Conservation (phyloP, 495 filamentous ascomycete genomes). For the Aspergillus taichungensis region DNA sequence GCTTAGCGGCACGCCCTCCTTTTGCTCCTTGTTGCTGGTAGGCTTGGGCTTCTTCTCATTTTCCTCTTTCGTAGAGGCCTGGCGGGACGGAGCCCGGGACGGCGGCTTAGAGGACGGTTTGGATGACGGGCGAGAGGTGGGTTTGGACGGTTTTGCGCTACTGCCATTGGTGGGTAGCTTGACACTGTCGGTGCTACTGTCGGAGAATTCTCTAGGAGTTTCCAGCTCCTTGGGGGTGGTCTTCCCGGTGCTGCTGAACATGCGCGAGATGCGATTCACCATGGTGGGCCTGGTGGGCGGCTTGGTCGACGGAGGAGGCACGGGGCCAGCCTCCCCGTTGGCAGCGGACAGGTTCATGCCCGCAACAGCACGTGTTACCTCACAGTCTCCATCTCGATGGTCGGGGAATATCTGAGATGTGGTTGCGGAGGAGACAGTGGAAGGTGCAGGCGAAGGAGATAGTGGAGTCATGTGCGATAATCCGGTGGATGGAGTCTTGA, state of each 20-base stretch:
- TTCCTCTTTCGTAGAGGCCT: constrained; percentile 33
- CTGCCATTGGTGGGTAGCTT: constrained; percentile 20
- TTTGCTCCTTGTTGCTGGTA: constrained; percentile 29
- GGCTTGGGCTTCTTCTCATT: constrained; percentile 27
- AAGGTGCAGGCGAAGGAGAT: constrained; percentile 36
- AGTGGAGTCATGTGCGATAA: constrained; percentile 41
- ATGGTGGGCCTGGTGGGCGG: constrained; percentile 40
- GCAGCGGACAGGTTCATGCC: constrained; percentile 36
- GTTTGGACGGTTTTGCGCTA: constrained; percentile 26
- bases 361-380: constrained; percentile 40
- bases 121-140: constrained; percentile 15
- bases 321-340: constrained; percentile 28
- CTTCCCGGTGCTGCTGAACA: constrained; percentile 44
- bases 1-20: constrained; percentile 30
- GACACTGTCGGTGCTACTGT: constrained; percentile 33
- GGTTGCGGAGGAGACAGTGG: constrained; percentile 37
- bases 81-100: constrained; percentile 31
- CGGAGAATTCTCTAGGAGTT: constrained; percentile 29
- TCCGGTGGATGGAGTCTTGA: constrained; percentile 9
- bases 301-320: constrained; percentile 26
- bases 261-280: constrained; percentile 50
- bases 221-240: constrained; percentile 25
- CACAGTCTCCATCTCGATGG: constrained; percentile 33
- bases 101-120: constrained; percentile 29
- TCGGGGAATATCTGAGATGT: constrained; percentile 33